A percentile compares a stretch with the other conserved stretches of the same genome.
These are phyloP conservation scores for Jacaranda mimosifolia DNA, from an alignment of 257 asterid species.

Conservation along the genomic window DNA sequence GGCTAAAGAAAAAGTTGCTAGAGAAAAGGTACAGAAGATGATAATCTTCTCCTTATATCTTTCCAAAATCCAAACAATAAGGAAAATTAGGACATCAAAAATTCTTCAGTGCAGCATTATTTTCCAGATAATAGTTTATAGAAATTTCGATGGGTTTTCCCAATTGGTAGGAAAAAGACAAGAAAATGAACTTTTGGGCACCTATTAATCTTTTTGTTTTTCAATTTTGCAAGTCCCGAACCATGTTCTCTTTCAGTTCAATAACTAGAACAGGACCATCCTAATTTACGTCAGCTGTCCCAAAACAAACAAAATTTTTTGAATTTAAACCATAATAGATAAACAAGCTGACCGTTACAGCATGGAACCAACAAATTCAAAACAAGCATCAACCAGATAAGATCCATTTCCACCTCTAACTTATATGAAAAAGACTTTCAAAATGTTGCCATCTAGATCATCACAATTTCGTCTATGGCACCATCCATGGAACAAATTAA, in stretches of 20 bases:
- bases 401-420: neutral
- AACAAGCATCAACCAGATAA: constrained; percentile 9
- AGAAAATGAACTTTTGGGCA: neutral
- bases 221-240: neutral
- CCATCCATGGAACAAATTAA: neutral
- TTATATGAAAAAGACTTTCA: neutral
- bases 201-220: neutral
- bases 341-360: constrained; percentile 1
- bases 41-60: neutral
- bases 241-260: constrained; percentile 20
- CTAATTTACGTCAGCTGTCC: neutral
- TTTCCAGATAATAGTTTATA: neutral
- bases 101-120: neutral
- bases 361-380: neutral
- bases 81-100: neutral
- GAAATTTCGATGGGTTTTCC: neutral
- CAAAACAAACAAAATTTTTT: neutral
- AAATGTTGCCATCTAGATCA: neutral
- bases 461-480: constrained; percentile 12
- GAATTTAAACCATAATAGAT: neutral
- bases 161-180: constrained; percentile 2
- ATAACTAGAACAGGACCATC: neutral
- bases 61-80: neutral
- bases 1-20: neutral
- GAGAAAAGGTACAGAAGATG: neutral